Evolutionary conservation across 192 early-diverging fungal genomes (phyloP).

Genomic region (Oehlia diaphana): DNA sequence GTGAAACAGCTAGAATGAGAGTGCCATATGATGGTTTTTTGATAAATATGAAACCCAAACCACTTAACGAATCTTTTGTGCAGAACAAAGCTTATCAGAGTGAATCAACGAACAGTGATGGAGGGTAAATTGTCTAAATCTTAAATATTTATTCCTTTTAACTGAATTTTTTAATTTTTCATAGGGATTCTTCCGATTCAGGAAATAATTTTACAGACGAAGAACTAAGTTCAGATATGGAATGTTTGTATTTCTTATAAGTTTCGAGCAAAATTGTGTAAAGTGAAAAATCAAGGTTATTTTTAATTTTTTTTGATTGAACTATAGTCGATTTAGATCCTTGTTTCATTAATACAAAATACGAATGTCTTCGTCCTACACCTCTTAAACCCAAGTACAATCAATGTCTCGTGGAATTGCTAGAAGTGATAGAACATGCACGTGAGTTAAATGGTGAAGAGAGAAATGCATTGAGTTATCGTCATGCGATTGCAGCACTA

Average conservation of each 20-base stretch:
- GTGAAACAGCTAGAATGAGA: neutral
- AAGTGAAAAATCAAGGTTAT: too few relatives aligned
- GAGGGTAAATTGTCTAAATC: neutral
- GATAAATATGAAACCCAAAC: neutral
- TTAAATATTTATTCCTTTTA: neutral
- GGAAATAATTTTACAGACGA: neutral
- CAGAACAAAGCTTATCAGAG: neutral
- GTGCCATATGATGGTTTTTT: neutral
- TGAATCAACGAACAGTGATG: neutral
- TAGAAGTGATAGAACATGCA: constrained; percentile 30
- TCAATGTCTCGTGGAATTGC: constrained; percentile 25
- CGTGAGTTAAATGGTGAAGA: constrained; percentile 28
- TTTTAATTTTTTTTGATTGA: neutral
- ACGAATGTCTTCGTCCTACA: constrained; percentile 42
- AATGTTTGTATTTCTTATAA: neutral
- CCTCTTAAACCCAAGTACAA: constrained; percentile 29
- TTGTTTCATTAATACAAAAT: constrained; percentile 32
- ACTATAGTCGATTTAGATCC: constrained; percentile 25
- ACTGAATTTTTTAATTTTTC: neutral
- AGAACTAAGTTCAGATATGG: neutral
- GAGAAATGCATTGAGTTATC: constrained; percentile 31
- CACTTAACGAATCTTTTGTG: neutral
- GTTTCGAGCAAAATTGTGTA: neutral
- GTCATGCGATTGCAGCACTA: constrained; percentile 35
- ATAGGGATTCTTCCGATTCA: neutral